Base-by-base conservation (phyloP, 805 yeast species). In the Ogataea trehalophila region DNA sequence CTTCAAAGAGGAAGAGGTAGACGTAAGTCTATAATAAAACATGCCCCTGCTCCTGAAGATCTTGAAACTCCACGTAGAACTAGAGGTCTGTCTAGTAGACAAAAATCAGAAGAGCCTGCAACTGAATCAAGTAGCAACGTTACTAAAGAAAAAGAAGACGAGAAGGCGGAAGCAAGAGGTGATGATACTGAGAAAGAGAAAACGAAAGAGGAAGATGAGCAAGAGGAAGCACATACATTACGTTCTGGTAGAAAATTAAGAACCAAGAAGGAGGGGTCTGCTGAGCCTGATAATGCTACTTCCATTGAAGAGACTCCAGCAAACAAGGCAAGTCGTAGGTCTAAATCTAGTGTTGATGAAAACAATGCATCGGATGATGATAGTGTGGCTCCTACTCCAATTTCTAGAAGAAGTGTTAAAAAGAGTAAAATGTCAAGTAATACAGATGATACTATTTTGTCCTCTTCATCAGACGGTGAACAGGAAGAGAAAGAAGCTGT, bases 321-420 rank as follows among this genome's bases (percentile, higher is more conserved):
- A 11, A 44, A 47, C 13, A 48, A 46, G 29, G 20, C 47, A 9
- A 47, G 58, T 6, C 44, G 42, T 18, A 47, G 42, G 33, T 26
- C 42, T 8, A 51, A 50, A 43, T 50, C 45, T 4, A 34, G 39
- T 22, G 16, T 26, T 8, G 39, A 35, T 36, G 26, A 39, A 11
- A 39, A 23, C 31, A 26, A 26, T 11, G 31, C 31, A 26, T 26
- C 31, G 2, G 31, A 26, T 26, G 20, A 20, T 20, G 31, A 26
- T 26, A 26, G 31, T 26, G 9, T 26, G 9, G 31, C 31, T 26
- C 31, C 31, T 26, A 26, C 31, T 13, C 31, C 31, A 26, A 26
- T 26, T 26, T 3, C 31, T 9, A 26, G 31, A 26, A 26, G 9
- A 13, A 26, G 31, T 6, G 38, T 14, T 22, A 29, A 39, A 23